Conservation (phyloP, 192 early-diverging fungal species). For the Entomortierella chlamydospora region DNA sequence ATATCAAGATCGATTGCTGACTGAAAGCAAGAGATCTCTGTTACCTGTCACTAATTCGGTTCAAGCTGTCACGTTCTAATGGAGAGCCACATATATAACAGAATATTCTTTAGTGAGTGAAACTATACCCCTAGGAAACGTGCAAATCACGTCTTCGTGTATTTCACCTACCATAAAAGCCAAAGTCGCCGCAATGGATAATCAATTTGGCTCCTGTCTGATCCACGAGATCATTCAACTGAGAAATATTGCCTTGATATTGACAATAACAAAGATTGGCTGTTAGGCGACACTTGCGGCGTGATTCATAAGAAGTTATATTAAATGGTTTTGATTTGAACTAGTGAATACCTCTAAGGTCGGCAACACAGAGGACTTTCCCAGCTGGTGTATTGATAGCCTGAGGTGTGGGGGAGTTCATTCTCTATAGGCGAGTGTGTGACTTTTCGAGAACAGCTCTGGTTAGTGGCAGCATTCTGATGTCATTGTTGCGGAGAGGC, state of each 20-base stretch:
- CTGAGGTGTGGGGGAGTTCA: conserved; percentile 46
- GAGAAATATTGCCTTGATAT: conserved; percentile 67
- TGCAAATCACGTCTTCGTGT: background rate
- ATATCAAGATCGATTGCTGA: background rate
- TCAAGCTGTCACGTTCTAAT: conserved; percentile 60
- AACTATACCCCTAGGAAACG: too few relatives aligned
- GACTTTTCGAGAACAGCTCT: too few relatives aligned
- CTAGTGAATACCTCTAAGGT: conserved; percentile 56
- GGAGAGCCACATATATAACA: background rate
- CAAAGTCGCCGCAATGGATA: conserved; percentile 72
- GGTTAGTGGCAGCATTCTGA: background rate
- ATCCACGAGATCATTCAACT: conserved; percentile 66
- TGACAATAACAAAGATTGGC: too few relatives aligned
- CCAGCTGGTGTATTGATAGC: conserved; percentile 56
- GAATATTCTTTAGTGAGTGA: background rate
- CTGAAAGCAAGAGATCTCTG: too few relatives aligned
- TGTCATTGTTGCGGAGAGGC: too few relatives aligned
- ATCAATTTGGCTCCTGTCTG: conserved; percentile 64
- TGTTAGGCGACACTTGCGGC: too few relatives aligned
- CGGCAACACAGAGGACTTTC: conserved; percentile 64
- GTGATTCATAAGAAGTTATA: too few relatives aligned
- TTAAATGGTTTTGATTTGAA: too few relatives aligned
- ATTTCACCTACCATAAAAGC: conserved; percentile 64
- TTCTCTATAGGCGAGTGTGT: background rate
- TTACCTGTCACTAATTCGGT: conserved; percentile 66